Percentiles rank a stretch among this genome's conserved stretches.
phyloP scores from a whole-genome alignment of 108 stramenopile genomes.

The Hondaea fermentalgiana region DNA sequence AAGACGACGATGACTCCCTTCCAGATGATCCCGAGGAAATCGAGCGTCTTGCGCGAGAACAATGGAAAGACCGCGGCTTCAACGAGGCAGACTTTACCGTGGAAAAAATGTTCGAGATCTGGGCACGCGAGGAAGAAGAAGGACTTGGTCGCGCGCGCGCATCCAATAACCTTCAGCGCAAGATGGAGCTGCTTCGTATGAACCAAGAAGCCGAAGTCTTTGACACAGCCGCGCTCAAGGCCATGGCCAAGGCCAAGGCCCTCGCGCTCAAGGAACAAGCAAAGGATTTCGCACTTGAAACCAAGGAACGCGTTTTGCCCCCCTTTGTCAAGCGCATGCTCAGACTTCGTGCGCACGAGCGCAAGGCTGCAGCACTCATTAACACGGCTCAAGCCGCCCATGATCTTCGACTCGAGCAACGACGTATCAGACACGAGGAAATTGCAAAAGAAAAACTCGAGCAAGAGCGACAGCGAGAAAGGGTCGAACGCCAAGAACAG shows the following conservation, averaged over 20 bases:
- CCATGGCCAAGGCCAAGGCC: background rate
- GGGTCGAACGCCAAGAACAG: background rate
- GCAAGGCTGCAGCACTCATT: background rate
- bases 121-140: constrained; percentile 6
- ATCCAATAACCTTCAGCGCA: background rate
- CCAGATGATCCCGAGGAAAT: background rate
- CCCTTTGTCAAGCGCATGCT: background rate
- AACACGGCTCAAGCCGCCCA: background rate
- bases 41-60: background rate
- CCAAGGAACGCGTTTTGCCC: background rate
- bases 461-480: background rate
- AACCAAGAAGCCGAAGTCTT: background rate
- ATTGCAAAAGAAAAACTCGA: background rate
- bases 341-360: background rate
- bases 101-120: constrained; percentile 1
- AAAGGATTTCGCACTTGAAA: background rate
- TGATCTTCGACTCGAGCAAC: background rate
- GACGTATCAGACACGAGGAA: background rate
- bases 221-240: background rate
- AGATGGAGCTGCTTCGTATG: constrained; percentile 10
- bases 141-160: background rate
- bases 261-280: background rate
- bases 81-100: background rate
- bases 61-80: background rate
- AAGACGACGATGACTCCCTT: background rate